Base-by-base conservation (phyloP, 129 eudicot genomes). In the Saussurea involucrata region DNA sequence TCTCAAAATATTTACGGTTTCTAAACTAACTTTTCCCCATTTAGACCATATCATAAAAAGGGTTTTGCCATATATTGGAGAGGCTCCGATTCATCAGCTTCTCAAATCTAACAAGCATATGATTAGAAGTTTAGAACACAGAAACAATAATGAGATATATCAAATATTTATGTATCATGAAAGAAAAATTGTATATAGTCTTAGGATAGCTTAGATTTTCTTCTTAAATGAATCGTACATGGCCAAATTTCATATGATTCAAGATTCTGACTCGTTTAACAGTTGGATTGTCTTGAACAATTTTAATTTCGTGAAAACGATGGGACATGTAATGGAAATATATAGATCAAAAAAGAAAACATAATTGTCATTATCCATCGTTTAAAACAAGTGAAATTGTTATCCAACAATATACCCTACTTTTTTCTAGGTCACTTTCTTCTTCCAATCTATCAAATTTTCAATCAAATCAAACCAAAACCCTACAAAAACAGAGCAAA, bases 391-490 rank as follows among this genome's bases (percentile, higher is more conserved):
- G 57, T 46, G 57, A 46, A 46, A 46, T 13, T 49, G 21, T 49
- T 49, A 49, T 17, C 74, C 60, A 61, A 80, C 64, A 71, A 72
- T 55, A 73, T 28, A 67, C 76, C 80, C 75, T 34, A 73, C 74
- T 66, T 73, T 66, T 73, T 80, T 37, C 28, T 46, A 73, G 42
- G 69, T 24, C 31, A 80, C 79, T 53, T 73, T 33, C 40, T 72
- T 64, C 4, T 22, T 25, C 42, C 36, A 69, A 24, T 33, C 42
- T 13, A 1, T 61, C 66, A 40, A 70, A n/a, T 71, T 63, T 3
- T 6, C 67, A 79, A 17, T 78, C 76, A 78, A 78, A 78, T 63
- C 76, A 69, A 25, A 68, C 1, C 57, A 44, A 65, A 80, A 68
- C 37, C 80, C 77, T 63, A 55, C 44, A 40, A 65, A 71, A 71